phyloP scores from a whole-genome alignment of 345 rosid genomes.

The Gynandropsis gynandra region DNA sequence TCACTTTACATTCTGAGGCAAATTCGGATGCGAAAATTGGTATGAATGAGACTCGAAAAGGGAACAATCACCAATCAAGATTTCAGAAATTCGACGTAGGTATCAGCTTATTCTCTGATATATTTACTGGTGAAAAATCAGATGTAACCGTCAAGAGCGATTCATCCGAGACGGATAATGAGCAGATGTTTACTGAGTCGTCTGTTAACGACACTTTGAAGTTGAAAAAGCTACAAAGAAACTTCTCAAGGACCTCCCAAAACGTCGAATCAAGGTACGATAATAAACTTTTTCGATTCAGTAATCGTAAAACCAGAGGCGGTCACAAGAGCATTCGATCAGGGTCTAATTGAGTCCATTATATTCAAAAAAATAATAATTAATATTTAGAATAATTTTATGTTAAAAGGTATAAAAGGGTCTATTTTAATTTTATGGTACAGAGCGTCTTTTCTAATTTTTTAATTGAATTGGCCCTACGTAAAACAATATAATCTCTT shows the following conservation, averaged over 20 bases:
- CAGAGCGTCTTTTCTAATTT: too few species aligned
- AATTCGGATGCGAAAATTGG: constrained; percentile 33
- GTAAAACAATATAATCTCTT: neutral
- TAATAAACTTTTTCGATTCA: neutral
- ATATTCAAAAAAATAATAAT: too few species aligned
- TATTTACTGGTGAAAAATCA: constrained; percentile 37
- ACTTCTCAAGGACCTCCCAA: constrained; percentile 43
- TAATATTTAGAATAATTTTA: too few species aligned
- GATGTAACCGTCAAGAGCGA: constrained; percentile 58
- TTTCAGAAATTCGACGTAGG: constrained; percentile 44
- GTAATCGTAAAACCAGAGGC: too few species aligned
- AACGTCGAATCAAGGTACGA: constrained; percentile 54
- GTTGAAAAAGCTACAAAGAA: constrained; percentile 47
- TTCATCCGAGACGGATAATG: constrained; percentile 69
- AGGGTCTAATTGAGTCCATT: too few species aligned
- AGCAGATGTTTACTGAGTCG: constrained; percentile 35
- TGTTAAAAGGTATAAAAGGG: too few species aligned
- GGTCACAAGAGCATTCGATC: too few species aligned
- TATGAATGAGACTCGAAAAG: constrained; percentile 39
- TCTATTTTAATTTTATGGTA: too few species aligned
- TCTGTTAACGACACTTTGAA: constrained; percentile 30
- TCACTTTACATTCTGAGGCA: constrained; percentile 36
- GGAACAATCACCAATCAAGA: constrained; percentile 31
- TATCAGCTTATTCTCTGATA: constrained; percentile 39
- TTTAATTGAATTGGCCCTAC: too few species aligned